phyloP scores from a whole-genome alignment of 495 filamentous ascomycete genomes.

The Talaromyces ruber region DNA sequence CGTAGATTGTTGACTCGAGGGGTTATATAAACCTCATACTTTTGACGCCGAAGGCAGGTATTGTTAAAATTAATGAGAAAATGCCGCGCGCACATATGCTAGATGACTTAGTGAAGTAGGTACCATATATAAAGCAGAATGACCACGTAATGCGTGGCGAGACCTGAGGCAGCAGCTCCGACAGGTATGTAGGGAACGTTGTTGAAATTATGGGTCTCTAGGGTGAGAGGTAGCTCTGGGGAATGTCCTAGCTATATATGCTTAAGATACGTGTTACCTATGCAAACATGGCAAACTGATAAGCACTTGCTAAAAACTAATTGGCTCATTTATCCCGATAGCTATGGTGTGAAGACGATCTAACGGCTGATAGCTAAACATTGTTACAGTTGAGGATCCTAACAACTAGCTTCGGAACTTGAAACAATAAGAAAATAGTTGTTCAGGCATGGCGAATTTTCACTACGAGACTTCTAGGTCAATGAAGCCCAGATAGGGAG shows the following conservation, averaged over 20 bases:
- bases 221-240: not conserved
- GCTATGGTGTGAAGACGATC: too few relatives aligned
- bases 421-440: not conserved
- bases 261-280: not conserved
- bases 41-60: not conserved
- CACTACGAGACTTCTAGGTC: not conserved
- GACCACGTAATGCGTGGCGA: not conserved
- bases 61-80: not conserved
- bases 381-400: not conserved
- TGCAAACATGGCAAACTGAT: not conserved
- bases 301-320: not conserved
- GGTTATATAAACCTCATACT: not conserved
- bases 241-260: not conserved
- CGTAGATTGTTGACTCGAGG: not conserved
- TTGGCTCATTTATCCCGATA: too few relatives aligned
- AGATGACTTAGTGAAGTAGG: too few relatives aligned
- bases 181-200: not conserved
- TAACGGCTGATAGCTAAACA: not conserved
- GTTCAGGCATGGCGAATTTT: not conserved
- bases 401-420: not conserved
- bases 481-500: not conserved
- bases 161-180: not conserved
- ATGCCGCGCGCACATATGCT: not conserved
- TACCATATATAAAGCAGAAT: too few relatives aligned
- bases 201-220: not conserved